phyloP scores from a whole-genome alignment of 345 rosid genomes.

The Eucalyptus coolabah region DNA sequence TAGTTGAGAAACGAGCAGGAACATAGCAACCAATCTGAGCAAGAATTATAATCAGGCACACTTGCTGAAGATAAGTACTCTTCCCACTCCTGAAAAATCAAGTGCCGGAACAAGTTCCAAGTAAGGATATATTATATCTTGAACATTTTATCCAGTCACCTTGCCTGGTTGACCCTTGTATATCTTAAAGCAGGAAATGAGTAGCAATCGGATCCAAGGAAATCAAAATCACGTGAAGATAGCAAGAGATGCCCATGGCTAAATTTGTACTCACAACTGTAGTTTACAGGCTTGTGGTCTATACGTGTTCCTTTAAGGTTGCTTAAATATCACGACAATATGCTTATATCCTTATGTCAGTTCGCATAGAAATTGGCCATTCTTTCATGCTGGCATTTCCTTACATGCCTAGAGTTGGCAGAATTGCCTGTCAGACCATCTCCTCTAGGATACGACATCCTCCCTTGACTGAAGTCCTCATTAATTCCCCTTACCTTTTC shows the following conservation, averaged over 20 bases:
- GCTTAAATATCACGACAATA: neutral
- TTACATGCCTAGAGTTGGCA: neutral
- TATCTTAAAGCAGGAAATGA: neutral
- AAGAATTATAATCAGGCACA: conserved; percentile 83
- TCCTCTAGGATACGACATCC: neutral
- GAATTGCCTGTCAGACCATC: neutral
- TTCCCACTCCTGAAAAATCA: conserved; percentile 77
- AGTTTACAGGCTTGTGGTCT: neutral
- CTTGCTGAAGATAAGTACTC: conserved; percentile 98
- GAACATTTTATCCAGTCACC: neutral
- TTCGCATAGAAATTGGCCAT: neutral
- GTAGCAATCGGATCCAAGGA: neutral
- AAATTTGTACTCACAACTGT: neutral
- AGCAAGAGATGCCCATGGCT: neutral
- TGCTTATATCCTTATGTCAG: neutral
- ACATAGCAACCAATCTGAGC: conserved; percentile 97
- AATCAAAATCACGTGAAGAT: neutral
- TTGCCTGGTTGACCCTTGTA: neutral
- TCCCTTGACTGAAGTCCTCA: neutral
- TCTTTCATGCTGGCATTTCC: neutral
- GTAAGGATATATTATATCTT: neutral
- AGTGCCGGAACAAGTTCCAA: neutral
- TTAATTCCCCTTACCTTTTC: neutral
- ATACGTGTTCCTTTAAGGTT: neutral
- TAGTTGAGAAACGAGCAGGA: conserved; percentile 78